Percentiles rank a stretch among this genome's conserved stretches.
These are phyloP conservation scores for Sporisorium iseilematis-ciliati DNA, from an alignment of 1,284 basidiomycete species.

Conservation along the genomic window DNA sequence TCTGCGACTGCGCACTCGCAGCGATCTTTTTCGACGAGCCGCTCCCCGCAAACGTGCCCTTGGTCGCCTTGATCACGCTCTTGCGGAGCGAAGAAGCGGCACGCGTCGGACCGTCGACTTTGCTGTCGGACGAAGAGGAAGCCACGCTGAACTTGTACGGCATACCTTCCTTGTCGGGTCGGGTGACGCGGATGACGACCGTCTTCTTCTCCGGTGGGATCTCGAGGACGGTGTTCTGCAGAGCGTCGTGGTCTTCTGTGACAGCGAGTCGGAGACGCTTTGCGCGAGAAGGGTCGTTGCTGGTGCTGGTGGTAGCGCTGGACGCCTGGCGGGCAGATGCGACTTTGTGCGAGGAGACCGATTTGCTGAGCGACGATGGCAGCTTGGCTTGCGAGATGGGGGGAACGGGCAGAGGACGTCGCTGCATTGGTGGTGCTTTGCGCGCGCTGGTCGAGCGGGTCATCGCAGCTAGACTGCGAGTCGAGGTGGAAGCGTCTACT, in stretches of 20 bases:
- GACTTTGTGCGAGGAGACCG: background rate
- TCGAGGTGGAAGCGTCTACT: conserved; percentile 42
- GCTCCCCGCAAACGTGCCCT: conserved; percentile 25
- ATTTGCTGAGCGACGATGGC: conserved; percentile 8
- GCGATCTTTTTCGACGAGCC: conserved; percentile 26
- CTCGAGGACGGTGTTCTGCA: conserved; percentile 39
- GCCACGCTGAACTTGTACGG: conserved; percentile 43
- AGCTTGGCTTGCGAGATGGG: conserved; percentile 27
- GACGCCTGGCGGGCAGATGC: conserved; percentile 14
- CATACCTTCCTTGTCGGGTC: conserved; percentile 40
- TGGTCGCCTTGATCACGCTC: conserved; percentile 48
- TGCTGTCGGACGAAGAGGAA: conserved; percentile 4
- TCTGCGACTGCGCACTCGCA: conserved; percentile 13
- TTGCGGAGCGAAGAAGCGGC: conserved; percentile 30
- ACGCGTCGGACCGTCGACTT: conserved; percentile 6
- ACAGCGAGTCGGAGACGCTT: conserved; percentile 43
- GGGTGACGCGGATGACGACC: conserved; percentile 34
- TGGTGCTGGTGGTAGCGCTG: conserved; percentile 4
- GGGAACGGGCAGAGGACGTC: conserved; percentile 28
- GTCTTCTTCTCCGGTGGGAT: conserved; percentile 41
- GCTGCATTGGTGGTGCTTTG: conserved; percentile 12
- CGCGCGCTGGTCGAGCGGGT: conserved; percentile 24
- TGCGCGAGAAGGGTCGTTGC: conserved; percentile 16
- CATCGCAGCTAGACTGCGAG: conserved; percentile 37
- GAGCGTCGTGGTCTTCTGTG: conserved; percentile 32